These are phyloP conservation scores for Aristolochia californica DNA, from an alignment of 164 flowering plant species.

Conservation along the genomic window DNA sequence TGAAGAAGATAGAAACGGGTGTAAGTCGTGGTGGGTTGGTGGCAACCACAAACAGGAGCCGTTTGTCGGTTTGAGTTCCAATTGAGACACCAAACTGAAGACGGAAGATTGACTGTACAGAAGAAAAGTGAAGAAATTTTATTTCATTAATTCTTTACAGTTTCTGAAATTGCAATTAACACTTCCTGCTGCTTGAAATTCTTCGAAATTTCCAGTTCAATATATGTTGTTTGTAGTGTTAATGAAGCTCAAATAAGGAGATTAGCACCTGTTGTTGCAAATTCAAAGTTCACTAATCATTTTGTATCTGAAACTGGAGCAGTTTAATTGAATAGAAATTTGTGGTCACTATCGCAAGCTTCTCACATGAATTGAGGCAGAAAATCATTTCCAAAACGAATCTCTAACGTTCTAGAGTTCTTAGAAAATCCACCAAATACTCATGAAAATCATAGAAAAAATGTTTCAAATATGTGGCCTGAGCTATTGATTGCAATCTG, in stretches of 20 bases:
- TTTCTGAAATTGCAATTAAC: slow-evolving; percentile 5
- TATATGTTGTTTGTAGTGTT: background rate
- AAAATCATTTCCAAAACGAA: too few species aligned
- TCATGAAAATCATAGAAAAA: too few species aligned
- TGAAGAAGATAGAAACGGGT: slow-evolving; percentile 32
- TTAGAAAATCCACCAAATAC: too few species aligned
- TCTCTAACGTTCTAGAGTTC: too few species aligned
- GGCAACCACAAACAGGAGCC: slow-evolving; percentile 21
- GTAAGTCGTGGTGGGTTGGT: slow-evolving; percentile 26
- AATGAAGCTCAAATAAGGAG: slow-evolving; percentile 4
- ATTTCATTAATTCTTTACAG: slow-evolving; percentile 25
- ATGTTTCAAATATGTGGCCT: too few species aligned
- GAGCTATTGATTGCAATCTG: too few species aligned
- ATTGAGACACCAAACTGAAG: slow-evolving; percentile 9
- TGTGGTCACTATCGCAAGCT: too few species aligned
- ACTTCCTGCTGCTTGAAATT: slow-evolving; percentile 2
- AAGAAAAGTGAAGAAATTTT: slow-evolving; percentile 9
- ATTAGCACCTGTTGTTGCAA: background rate
- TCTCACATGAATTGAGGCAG: too few species aligned
- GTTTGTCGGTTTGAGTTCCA: slow-evolving; percentile 19
- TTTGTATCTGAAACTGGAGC: too few species aligned
- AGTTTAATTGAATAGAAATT: too few species aligned
- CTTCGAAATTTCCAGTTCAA: too few species aligned
- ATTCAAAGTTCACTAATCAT: background rate
- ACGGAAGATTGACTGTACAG: slow-evolving; percentile 23